Base-by-base conservation (phyloP, 148 eudicot genomes). In the Cornus kousa region DNA sequence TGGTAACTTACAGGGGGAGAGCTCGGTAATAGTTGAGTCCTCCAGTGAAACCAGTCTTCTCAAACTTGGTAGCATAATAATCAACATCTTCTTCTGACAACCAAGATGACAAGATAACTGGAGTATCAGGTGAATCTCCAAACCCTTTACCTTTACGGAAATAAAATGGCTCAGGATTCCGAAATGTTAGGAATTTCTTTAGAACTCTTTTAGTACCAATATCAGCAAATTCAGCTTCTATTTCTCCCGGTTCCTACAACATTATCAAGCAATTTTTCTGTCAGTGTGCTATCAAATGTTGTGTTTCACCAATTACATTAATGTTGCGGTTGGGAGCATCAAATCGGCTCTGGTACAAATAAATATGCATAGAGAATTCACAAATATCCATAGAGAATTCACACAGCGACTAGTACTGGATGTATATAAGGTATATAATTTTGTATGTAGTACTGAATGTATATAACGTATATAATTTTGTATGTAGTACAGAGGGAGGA, bases 21-120 rank as follows among this genome's bases (percentile, higher is more conserved):
- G 84, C 84, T 24, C 89, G 87, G 46, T 84, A 87, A 23, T 84
- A 84, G 74, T 87, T 87, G 7, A 87, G 39, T 59, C 87, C 87
- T 11, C 87, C 87, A 2, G 87, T 84, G 48, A 84, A 82, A 43
- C 89, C 87, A 0, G 74, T 77, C 9, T 68, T 74, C 19, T 67
- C 16, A 64, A 81, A 87, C 39, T 82, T 82, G 75, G 74, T 71
- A n/a, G 31, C 50, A 62, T 79, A 87, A 67, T 79, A 87, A 70
- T 80, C 72, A 10, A 66, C 67, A 12, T 84, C 82, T 40, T 84
- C 83, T 20, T 77, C 59, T 1, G 89, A 17, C 74, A 87, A 60
- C 87, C 87, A 87, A 35, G 68, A 53, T 8, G 89, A 87, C 22
- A 76, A 80, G 24, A 85, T 50, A 50, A 50, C 7, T 50, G 57